phyloP scores from a whole-genome alignment of 495 filamentous ascomycete genomes.

The Xylaria nigripes region DNA sequence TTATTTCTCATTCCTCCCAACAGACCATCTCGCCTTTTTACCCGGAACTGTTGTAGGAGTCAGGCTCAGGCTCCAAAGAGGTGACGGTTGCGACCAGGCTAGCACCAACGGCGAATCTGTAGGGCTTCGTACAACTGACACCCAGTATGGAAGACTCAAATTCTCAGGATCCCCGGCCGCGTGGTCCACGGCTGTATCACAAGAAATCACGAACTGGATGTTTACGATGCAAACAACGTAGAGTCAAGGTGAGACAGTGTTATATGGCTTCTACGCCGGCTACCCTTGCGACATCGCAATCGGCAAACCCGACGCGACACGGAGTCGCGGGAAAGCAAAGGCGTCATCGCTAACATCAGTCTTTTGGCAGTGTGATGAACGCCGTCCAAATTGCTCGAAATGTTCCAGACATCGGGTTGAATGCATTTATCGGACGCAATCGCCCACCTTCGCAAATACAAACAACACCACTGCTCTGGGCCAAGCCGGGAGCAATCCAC shows the following conservation, averaged over 20 bases:
- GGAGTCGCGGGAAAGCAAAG: not conserved
- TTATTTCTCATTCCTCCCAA: not conserved
- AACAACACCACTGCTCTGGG: not conserved
- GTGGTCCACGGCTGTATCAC: conserved; percentile 27
- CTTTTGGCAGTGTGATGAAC: conserved; percentile 31
- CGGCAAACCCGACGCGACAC: not conserved
- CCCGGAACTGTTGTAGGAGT: not conserved
- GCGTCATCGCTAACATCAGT: conserved; percentile 12
- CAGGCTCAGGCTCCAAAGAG: not conserved
- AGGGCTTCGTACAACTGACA: conserved; percentile 6
- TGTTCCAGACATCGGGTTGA: conserved; percentile 32
- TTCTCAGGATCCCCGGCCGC: conserved; percentile 16
- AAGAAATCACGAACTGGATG: conserved; percentile 31
- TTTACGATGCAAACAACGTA: conserved; percentile 29
- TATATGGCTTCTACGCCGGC: not conserved
- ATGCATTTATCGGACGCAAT: conserved; percentile 26
- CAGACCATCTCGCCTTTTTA: not conserved
- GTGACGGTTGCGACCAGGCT: conserved; percentile 2
- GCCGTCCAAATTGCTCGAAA: conserved; percentile 28
- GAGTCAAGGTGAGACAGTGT: conserved; percentile 26
- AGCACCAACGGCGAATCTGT: conserved; percentile 3
- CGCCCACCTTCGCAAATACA: not conserved
- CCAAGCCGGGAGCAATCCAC: not conserved
- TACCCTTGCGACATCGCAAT: not conserved
- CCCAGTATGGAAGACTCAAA: conserved; percentile 3